phyloP scores from a whole-genome alignment of 768 basidiomycete genomes.

The Ramaria rubella region DNA sequence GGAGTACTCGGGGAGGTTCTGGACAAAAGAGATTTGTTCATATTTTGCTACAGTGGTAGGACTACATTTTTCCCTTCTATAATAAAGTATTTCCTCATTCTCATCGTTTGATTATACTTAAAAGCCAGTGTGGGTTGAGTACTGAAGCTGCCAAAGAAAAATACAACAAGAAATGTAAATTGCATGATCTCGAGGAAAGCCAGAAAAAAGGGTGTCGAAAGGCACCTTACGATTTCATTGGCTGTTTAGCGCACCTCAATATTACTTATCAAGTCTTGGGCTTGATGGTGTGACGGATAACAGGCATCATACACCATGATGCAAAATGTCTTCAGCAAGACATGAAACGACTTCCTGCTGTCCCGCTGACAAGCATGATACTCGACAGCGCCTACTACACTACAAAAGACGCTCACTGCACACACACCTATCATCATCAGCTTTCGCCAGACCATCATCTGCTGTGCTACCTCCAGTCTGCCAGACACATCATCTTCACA shows the following conservation, averaged over 20 bases:
- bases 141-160: neutral
- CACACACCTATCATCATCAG: too few relatives aligned
- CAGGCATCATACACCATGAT: slow-evolving; percentile 26
- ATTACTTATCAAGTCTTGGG: slow-evolving; percentile 19
- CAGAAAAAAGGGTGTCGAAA: neutral
- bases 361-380: too few relatives aligned
- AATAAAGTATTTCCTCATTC: neutral
- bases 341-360: slow-evolving; percentile 18
- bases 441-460: too few relatives aligned
- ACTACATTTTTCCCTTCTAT: neutral
- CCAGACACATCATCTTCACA: too few relatives aligned
- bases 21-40: too few relatives aligned
- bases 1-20: neutral
- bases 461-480: too few relatives aligned
- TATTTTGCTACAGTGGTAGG: neutral
- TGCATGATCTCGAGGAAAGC: neutral
- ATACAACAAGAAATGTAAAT: neutral
- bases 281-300: slow-evolving; percentile 17
- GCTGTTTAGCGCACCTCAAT: slow-evolving; percentile 32
- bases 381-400: too few relatives aligned
- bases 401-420: too few relatives aligned
- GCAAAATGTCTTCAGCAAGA: slow-evolving; percentile 18
- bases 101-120: neutral
- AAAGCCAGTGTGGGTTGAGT: neutral
- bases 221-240: slow-evolving; percentile 19